Evolutionary conservation across 148 eudicot genomes (phyloP).

Genomic region (Cornus controversa): DNA sequence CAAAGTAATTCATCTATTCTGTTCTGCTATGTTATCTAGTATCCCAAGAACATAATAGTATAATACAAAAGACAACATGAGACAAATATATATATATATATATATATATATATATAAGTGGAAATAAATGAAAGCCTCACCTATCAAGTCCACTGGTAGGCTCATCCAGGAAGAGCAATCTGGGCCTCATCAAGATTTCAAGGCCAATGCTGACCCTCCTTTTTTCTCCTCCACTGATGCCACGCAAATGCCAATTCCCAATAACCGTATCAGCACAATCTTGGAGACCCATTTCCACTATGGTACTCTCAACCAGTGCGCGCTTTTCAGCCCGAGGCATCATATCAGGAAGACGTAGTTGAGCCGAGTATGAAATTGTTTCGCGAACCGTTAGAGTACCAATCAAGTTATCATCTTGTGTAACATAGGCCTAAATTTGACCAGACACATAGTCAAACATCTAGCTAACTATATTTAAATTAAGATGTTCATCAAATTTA

Average conservation of each 20-base stretch:
- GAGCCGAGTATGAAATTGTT: conserved; percentile 86
- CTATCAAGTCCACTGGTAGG: conserved; percentile 99
- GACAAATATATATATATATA: no score
- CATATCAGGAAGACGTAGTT: conserved; percentile 73
- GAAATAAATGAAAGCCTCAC: conserved; percentile 20
- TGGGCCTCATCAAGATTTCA: conserved; percentile 93
- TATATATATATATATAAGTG: no score
- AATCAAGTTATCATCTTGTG: conserved; percentile 95
- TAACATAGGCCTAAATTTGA: conserved; percentile 76
- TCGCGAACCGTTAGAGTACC: conserved; percentile 94
- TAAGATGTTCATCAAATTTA: no score
- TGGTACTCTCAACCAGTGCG: conserved; percentile 83
- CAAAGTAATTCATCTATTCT: no score
- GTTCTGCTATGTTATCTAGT: no score
- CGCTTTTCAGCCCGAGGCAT: conserved; percentile 75
- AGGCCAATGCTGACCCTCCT: conserved; percentile 88
- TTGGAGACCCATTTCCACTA: conserved; percentile 94
- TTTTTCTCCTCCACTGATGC: conserved; percentile 94
- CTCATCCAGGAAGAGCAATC: conserved; percentile 91
- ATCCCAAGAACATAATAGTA: no score
- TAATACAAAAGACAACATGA: no score
- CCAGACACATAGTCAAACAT: background rate
- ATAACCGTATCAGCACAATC: conserved; percentile 95
- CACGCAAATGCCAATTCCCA: conserved; percentile 97
- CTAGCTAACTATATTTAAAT: no score